Evolutionary conservation across 2,329 filamentous ascomycete genomes (phyloP).

Genomic region (Talaromyces sp.): DNA sequence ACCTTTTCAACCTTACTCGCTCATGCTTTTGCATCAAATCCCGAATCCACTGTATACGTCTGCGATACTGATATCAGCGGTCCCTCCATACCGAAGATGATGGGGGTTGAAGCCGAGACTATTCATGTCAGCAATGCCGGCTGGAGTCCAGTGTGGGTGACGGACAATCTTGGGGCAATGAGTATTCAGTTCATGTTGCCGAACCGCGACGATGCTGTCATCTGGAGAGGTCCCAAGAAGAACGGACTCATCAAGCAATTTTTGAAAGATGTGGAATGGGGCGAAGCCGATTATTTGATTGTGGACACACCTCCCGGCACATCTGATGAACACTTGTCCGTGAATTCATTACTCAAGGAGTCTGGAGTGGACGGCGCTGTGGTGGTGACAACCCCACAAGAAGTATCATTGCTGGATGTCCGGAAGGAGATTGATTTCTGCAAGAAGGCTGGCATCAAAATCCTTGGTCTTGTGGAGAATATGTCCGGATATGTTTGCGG

Average conservation of each 20-base stretch:
- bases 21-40: slow-evolving; percentile 82
- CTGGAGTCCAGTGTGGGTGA: slow-evolving; percentile 94
- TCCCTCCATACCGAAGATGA: slow-evolving; percentile 96
- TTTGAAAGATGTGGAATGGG: slow-evolving; percentile 97
- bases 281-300: slow-evolving; percentile 85
- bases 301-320: slow-evolving; percentile 96
- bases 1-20: slow-evolving; percentile 87
- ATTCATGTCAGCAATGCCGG: slow-evolving; percentile 86
- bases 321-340: slow-evolving; percentile 89
- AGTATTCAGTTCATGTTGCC: slow-evolving; percentile 98
- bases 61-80: slow-evolving; percentile 99
- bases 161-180: slow-evolving; percentile 93
- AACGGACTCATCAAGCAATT: slow-evolving; percentile 98
- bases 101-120: slow-evolving; percentile 91
- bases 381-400: slow-evolving; percentile 90
- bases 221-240: slow-evolving; percentile 98
- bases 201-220: slow-evolving; percentile 88
- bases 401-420: slow-evolving; percentile 87
- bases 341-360: slow-evolving; percentile 88
- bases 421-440: slow-evolving; percentile 98
- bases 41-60: slow-evolving; percentile 76
- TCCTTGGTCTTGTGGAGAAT: slow-evolving; percentile 92
- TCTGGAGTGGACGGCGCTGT: slow-evolving; percentile 92
- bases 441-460: slow-evolving; percentile 82
- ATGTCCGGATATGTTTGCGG: slow-evolving; percentile 98